Conservation (phyloP, 164 flowering plant genomes). For the Malania oleifera region DNA sequence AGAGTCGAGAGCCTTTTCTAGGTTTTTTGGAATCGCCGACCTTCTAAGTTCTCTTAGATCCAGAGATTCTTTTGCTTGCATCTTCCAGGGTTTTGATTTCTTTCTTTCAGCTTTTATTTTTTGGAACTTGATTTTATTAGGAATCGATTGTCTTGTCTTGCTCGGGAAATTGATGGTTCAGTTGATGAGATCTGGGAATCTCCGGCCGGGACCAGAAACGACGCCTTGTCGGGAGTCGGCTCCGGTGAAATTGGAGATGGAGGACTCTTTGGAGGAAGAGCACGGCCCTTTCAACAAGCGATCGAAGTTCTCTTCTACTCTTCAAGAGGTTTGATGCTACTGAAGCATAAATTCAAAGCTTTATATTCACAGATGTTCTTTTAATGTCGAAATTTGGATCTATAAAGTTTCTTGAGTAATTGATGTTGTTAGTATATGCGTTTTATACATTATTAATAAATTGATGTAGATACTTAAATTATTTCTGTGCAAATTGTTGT, state of each 20-base stretch:
- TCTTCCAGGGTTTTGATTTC: neutral
- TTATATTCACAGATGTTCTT: too few species aligned
- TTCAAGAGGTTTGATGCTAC: constrained; percentile 32
- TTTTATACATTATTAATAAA: too few species aligned
- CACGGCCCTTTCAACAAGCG: constrained; percentile 47
- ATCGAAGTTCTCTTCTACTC: constrained; percentile 26
- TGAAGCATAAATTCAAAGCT: neutral
- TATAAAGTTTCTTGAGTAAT: too few species aligned
- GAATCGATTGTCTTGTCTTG: neutral
- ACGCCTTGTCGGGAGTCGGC: constrained; percentile 28
- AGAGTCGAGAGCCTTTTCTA: constrained; percentile 1
- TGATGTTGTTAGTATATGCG: too few species aligned
- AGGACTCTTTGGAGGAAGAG: constrained; percentile 49
- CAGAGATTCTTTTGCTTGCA: neutral
- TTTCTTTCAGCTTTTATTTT: neutral
- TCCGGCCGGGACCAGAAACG: constrained; percentile 29
- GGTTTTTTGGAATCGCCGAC: constrained; percentile 18
- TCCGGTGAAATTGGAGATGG: constrained; percentile 56
- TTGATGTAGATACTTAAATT: neutral
- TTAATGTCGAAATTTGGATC: neutral
- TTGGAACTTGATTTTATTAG: neutral
- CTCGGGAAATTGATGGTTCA: constrained; percentile 40
- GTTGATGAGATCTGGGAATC: constrained; percentile 47
- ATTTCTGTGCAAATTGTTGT: neutral
- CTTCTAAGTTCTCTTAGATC: neutral